Base-by-base conservation (phyloP, 805 yeast genomes). In the Grigorovia humatica region DNA sequence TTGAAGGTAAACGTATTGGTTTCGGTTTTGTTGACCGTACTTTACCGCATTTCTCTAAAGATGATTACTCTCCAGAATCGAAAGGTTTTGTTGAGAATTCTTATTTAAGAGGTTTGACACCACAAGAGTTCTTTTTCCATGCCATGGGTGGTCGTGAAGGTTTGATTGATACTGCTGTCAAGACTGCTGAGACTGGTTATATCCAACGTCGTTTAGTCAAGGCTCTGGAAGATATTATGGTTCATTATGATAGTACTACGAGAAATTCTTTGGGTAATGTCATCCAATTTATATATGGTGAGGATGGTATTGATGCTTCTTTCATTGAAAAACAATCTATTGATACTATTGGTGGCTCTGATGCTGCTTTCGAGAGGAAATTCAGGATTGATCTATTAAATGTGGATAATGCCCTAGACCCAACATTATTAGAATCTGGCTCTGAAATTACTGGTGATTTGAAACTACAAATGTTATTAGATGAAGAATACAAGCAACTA, bases 81-180 rank as follows among this genome's bases (percentile, higher is more conserved):
- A 93, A 93, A 71, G 99, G 99, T 63, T 93, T 93, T 63, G 99
- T 93, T 23, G 78, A 96, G 69, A 91, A 95, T 68, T 91, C 98
- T 15, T 93, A 91, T 74, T 93, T 76, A 65, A 80, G 95, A 38
- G 99, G 99, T 9, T 75, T 93, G 58, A 78, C 90, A 15, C 99
- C 99, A 2, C 96, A 97, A 12, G 99, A 93, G 68, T 93, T 91
- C 67, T 74, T 91, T 57, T 93, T 95, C 79, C 99, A 93, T 69
- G 98, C 99, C 55, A 93, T 93, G 74, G 90, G 98, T 2, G 99
- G 99, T 66, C 87, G 99, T 76, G 99, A 93, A 77, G 99, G 99
- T 71, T 76, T 93, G 68, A 98, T 93, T 53, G 99, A 93, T 76
- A 93, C 99, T 23, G 99, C 99, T 20, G 99, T 93, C 52, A 93